Base-by-base conservation (phyloP, 176 grass and related monocot genomes). In the Avena sativa region DNA sequence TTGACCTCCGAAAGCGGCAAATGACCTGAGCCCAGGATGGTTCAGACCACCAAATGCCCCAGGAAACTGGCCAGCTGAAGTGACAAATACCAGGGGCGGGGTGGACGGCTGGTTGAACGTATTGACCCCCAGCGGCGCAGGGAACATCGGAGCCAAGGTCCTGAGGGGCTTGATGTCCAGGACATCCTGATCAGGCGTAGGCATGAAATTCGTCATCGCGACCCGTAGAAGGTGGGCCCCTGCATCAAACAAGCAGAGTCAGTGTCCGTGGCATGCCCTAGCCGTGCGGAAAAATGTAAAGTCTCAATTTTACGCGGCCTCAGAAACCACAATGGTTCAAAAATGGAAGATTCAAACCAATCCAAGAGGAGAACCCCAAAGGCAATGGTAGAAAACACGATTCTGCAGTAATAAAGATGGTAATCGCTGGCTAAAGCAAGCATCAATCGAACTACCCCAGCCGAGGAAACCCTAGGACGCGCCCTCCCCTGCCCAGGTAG, bases 71-170 rank as follows among this genome's bases (percentile, higher is more conserved):
- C 63, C 83, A 71, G 81, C 88, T 55, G 95, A 72, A 63, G 79
- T 82, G 60, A 93, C 89, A 56, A 94, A 82, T 78, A 93, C 58
- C 60, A 95, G 28, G 0, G 95, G 93, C 51, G 93, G 88, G 50
- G 74, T 81, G 60, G 75, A 80, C 9, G 80, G 86, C 46, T 92
- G 78, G 64, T 90, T 91, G 51, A 90, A 71, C 34, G 83, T 89
- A 40, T 98, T 79, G 79, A 89, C 83, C 53, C 95, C 95, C 49
- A 98, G 81, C 19, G 95, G 79, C 8, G 89, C 85, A 60, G 95
- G 95, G 82, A 97, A 97, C 95, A 97, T 97, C n/a, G 93, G 95
- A 53, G 93, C 57, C 73, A 97, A 65, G 20, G 95, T 91, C 82
- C 93, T 79, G 72, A 97, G 84, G 47, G 95, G 95, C 66, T 95